phyloP scores from a whole-genome alignment of 208 protist genomes.

The Plasmodiophora brassicae region DNA sequence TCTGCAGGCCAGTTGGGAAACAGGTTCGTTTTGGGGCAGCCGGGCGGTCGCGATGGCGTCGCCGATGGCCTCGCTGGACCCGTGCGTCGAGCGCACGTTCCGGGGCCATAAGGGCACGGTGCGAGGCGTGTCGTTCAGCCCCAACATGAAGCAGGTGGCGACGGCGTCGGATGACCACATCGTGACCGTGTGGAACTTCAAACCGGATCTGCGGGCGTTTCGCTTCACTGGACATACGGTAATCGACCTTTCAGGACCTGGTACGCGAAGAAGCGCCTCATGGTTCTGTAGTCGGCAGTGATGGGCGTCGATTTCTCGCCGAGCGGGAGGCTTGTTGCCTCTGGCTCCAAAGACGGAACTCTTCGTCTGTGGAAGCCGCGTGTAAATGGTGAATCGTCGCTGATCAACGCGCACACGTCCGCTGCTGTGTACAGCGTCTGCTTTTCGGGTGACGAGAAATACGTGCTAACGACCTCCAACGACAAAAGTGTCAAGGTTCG shows the following conservation, averaged over 20 bases:
- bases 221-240: conserved; percentile 61
- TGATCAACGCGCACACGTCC: conserved; percentile 62
- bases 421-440: conserved; percentile 53
- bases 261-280: neutral
- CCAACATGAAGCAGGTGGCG: conserved; percentile 65
- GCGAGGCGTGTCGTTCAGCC: conserved; percentile 57
- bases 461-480: conserved; percentile 59
- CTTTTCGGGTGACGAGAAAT: conserved; percentile 54
- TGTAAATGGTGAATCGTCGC: conserved; percentile 57
- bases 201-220: conserved; percentile 64
- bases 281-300: conserved; percentile 51
- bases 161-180: conserved; percentile 51
- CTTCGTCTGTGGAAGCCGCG: conserved; percentile 61
- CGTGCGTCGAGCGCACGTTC: conserved; percentile 61
- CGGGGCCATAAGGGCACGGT: conserved; percentile 60
- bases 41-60: neutral
- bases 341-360: conserved; percentile 60
- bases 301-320: conserved; percentile 54
- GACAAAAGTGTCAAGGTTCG: conserved; percentile 65
- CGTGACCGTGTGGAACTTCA: conserved; percentile 70
- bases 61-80: conserved; percentile 40
- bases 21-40: neutral
- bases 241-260: neutral
- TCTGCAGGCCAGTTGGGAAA: too few species aligned
- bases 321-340: conserved; percentile 57